Conservation (phyloP, 768 basidiomycete genomes). For the Lentinula edodes region DNA sequence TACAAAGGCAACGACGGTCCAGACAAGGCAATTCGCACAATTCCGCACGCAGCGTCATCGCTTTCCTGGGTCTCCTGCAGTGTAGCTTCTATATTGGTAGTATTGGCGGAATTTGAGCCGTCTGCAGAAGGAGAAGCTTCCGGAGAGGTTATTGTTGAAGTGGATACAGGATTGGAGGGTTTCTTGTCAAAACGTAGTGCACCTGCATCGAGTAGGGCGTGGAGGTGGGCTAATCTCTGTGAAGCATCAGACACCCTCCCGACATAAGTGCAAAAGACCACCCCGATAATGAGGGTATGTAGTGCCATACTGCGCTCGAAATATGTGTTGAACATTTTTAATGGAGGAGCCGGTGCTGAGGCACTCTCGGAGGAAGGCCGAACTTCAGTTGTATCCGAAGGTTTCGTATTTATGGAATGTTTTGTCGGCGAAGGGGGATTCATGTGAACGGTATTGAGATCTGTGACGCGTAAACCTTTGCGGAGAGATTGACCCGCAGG, state of each 20-base stretch:
- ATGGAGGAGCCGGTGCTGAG: conserved; percentile 6
- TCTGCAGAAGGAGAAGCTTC: neutral
- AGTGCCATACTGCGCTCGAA: conserved; percentile 37
- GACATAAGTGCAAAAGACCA: conserved; percentile 56
- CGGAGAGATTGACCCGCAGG: neutral
- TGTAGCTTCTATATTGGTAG: neutral
- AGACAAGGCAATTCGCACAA: conserved; percentile 24
- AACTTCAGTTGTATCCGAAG: neutral
- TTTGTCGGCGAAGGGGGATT: conserved; percentile 7
- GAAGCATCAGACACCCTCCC: conserved; percentile 45
- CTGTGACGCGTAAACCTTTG: conserved; percentile 2
- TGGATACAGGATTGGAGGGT: conserved; percentile 20
- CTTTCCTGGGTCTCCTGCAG: neutral
- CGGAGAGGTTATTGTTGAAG: neutral
- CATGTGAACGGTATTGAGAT: neutral
- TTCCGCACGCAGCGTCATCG: conserved; percentile 13
- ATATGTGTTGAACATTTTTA: conserved; percentile 16
- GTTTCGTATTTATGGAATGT: neutral
- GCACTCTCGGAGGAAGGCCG: conserved; percentile 5
- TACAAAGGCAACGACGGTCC: conserved; percentile 39
- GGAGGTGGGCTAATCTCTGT: conserved; percentile 51
- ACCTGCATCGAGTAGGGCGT: conserved; percentile 62
- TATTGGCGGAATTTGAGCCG: neutral
- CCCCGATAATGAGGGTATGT: conserved; percentile 57
- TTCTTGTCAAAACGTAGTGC: conserved; percentile 26